These are phyloP conservation scores for Anisodus tanguticus DNA, from an alignment of 257 asterid species.

Conservation along the genomic window DNA sequence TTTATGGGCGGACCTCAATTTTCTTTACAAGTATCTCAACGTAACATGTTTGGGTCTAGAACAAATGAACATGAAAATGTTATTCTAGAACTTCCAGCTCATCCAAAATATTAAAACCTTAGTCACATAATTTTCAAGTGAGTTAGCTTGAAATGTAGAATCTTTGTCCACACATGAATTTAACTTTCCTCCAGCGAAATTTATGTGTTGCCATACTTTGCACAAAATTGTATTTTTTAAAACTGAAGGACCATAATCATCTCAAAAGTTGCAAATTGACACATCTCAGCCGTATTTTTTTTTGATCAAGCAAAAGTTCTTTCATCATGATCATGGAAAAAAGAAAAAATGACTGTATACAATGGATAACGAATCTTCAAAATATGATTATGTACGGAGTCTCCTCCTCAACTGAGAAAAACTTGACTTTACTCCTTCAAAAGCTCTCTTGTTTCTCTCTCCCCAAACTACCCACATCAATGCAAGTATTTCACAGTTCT, in stretches of 20 bases:
- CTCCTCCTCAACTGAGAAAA: too few relatives aligned
- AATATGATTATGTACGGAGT: too few relatives aligned
- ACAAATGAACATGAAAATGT: background rate
- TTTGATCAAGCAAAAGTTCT: too few relatives aligned
- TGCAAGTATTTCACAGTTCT: too few relatives aligned
- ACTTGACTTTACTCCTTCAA: too few relatives aligned
- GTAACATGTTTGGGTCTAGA: background rate
- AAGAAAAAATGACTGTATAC: too few relatives aligned
- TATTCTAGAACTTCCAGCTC: background rate
- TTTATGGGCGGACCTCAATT: background rate
- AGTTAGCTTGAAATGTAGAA: background rate
- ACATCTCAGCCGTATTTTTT: background rate
- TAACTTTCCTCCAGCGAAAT: background rate
- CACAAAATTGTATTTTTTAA: background rate
- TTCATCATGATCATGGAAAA: too few relatives aligned
- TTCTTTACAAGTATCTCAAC: background rate
- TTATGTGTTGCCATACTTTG: slow-evolving; percentile 1
- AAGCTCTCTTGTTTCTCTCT: too few relatives aligned
- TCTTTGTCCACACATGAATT: background rate
- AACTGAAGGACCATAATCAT: background rate
- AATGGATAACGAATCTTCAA: too few relatives aligned
- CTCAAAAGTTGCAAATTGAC: background rate
- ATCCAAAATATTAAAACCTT: background rate
- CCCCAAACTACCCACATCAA: too few relatives aligned
- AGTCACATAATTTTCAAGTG: background rate